phyloP scores from a whole-genome alignment of 345 rosid species.

The Populus alba region DNA sequence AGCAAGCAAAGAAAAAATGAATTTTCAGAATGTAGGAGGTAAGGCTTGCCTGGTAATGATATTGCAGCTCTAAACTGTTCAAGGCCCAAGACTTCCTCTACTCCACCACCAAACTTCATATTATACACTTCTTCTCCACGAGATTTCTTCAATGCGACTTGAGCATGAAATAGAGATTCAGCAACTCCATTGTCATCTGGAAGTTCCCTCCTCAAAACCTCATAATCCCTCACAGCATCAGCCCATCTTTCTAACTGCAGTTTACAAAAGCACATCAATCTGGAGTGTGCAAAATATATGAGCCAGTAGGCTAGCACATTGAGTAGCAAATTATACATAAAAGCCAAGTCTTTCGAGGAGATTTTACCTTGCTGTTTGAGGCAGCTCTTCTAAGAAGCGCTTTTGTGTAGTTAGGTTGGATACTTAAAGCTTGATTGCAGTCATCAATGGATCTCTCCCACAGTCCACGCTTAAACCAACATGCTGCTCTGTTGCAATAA shows the following conservation, averaged over 20 bases:
- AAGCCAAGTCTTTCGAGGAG: background rate
- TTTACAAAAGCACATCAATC: slow-evolving; percentile 1
- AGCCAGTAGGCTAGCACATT: background rate
- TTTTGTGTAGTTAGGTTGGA: slow-evolving; percentile 71
- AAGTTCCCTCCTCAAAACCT: slow-evolving; percentile 70
- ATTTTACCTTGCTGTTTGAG: slow-evolving; percentile 67
- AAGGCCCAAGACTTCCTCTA: slow-evolving; percentile 64
- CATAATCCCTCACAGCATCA: slow-evolving; percentile 87
- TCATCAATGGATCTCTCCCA: slow-evolving; percentile 87
- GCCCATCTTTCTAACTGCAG: slow-evolving; percentile 83
- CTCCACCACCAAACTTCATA: slow-evolving; percentile 96
- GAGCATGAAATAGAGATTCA: slow-evolving; percentile 84
- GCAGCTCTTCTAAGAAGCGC: slow-evolving; percentile 90
- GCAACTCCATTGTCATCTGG: slow-evolving; percentile 80
- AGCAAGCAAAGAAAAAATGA: background rate
- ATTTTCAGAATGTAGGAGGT: background rate
- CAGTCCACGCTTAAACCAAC: slow-evolving; percentile 77
- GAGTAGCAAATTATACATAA: background rate
- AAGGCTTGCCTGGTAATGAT: slow-evolving; percentile 60
- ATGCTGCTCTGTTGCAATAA: slow-evolving; percentile 82
- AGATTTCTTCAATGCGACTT: slow-evolving; percentile 88
- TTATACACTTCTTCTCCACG: slow-evolving; percentile 86
- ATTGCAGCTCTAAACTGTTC: slow-evolving; percentile 82
- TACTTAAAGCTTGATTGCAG: slow-evolving; percentile 65
- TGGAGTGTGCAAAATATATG: background rate